These are phyloP conservation scores for Datisca glomerata DNA, from an alignment of 306 rosid species.

Conservation along the genomic window DNA sequence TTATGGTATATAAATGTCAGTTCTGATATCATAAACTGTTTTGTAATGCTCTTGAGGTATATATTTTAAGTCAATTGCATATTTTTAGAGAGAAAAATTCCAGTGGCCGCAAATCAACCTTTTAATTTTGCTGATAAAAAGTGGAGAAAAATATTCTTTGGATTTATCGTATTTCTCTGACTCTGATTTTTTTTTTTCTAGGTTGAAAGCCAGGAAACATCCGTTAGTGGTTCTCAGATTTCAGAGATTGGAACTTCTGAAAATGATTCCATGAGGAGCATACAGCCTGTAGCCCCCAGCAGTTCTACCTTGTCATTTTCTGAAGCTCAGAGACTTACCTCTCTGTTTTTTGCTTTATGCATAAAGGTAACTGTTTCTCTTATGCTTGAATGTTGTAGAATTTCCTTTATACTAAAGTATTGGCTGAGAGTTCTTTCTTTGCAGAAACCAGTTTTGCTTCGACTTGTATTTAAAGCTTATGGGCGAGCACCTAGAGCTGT, in stretches of 20 bases:
- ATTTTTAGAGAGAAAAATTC: no score
- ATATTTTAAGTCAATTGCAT: no score
- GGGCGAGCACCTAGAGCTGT: slow-evolving; percentile 54
- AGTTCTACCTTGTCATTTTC: slow-evolving; percentile 41
- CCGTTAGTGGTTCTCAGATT: slow-evolving; percentile 35
- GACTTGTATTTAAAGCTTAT: slow-evolving; percentile 60
- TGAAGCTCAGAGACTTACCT: slow-evolving; percentile 77
- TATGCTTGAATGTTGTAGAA: background rate
- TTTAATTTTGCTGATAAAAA: no score
- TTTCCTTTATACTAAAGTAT: slow-evolving; percentile 2
- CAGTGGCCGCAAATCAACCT: no score
- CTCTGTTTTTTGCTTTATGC: slow-evolving; percentile 87
- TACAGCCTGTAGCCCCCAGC: slow-evolving; percentile 20
- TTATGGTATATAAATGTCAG: no score
- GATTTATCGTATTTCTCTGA: no score
- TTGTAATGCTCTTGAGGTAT: no score
- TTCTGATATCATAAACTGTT: no score
- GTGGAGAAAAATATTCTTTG: no score
- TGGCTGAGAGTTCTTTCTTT: slow-evolving; percentile 7
- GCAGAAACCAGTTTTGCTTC: slow-evolving; percentile 93
- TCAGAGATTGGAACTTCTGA: slow-evolving; percentile 50
- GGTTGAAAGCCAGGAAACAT: slow-evolving; percentile 58
- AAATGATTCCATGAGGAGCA: slow-evolving; percentile 32
- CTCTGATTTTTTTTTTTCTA: slow-evolving; percentile 27
- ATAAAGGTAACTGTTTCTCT: slow-evolving; percentile 50